phyloP scores from a whole-genome alignment of 2,329 filamentous ascomycete genomes.

The Aspergillus eucalypticola region DNA sequence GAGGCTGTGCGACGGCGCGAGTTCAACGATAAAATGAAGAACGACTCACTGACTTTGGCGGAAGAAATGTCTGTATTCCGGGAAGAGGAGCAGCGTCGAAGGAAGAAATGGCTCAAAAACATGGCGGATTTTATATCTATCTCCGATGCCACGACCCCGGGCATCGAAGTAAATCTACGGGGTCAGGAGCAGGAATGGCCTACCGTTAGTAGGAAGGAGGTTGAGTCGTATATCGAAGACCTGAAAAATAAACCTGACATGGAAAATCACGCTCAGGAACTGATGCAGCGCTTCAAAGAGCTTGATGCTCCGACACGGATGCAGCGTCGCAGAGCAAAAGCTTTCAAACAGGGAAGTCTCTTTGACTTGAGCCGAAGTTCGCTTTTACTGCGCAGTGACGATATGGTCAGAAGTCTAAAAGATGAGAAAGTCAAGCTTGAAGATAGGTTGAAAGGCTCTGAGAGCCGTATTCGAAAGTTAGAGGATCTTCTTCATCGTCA shows the following conservation, averaged over 20 bases:
- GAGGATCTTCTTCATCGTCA: slow-evolving; percentile 92
- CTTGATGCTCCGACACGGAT: slow-evolving; percentile 80
- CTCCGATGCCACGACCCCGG: slow-evolving; percentile 69
- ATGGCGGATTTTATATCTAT: slow-evolving; percentile 70
- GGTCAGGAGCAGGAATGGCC: slow-evolving; percentile 83
- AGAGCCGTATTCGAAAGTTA: slow-evolving; percentile 84
- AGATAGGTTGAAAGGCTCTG: slow-evolving; percentile 74
- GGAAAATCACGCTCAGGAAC: slow-evolving; percentile 66
- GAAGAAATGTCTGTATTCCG: slow-evolving; percentile 92
- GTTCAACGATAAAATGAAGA: slow-evolving; percentile 88
- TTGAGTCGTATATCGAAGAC: slow-evolving; percentile 70
- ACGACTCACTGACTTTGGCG: slow-evolving; percentile 80
- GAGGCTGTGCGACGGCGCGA: slow-evolving; percentile 84
- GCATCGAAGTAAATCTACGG: slow-evolving; percentile 81
- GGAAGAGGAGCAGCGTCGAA: slow-evolving; percentile 85
- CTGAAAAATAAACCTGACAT: slow-evolving; percentile 68
- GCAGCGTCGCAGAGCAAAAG: slow-evolving; percentile 81
- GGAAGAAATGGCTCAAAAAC: slow-evolving; percentile 86
- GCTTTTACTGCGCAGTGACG: slow-evolving; percentile 81
- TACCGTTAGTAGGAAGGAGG: slow-evolving; percentile 69
- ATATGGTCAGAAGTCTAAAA: slow-evolving; percentile 72
- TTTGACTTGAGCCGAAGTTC: slow-evolving; percentile 91
- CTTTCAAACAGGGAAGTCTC: slow-evolving; percentile 94
- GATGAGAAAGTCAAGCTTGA: slow-evolving; percentile 78
- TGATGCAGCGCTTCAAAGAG: slow-evolving; percentile 75